Percentiles rank a stretch among this genome's conserved stretches.
phyloP scores from a whole-genome alignment of 1,139 yeast genomes.

The Taphrina communis region DNA sequence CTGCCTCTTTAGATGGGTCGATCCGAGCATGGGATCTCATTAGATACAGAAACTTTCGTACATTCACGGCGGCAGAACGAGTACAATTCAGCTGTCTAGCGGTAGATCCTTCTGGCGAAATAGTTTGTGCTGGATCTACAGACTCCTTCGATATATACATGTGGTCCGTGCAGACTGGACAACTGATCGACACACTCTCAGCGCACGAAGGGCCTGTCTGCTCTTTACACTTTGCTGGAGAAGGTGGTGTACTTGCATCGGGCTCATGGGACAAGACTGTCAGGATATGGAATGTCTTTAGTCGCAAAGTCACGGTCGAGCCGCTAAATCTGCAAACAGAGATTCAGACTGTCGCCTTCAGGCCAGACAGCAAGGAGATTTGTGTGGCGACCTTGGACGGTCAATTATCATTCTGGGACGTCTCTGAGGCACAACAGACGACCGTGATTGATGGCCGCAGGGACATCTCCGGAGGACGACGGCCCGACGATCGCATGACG shows the following conservation, averaged over 20 bases:
- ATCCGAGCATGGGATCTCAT: conserved; percentile 96
- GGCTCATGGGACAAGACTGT: conserved; percentile 98
- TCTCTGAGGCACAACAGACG: conserved; percentile 77
- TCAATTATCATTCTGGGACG: conserved; percentile 79
- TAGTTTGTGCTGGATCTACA: conserved; percentile 91
- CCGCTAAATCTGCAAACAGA: conserved; percentile 86
- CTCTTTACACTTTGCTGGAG: conserved; percentile 81
- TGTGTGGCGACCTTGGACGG: conserved; percentile 93
- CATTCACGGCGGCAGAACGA: conserved; percentile 88
- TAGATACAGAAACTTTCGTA: conserved; percentile 89
- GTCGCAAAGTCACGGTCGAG: conserved; percentile 80
- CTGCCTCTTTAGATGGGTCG: conserved; percentile 93
- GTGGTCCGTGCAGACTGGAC: conserved; percentile 98
- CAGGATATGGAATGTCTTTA: conserved; percentile 87
- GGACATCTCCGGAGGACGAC: conserved; percentile 88
- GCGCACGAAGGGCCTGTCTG: conserved; percentile 98
- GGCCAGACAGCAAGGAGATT: conserved; percentile 90
- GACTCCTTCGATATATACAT: conserved; percentile 90
- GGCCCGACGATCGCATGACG: conserved; percentile 77
- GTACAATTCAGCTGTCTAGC: conserved; percentile 88
- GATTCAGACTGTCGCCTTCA: conserved; percentile 79
- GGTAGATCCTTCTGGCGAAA: conserved; percentile 96
- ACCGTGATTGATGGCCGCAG: conserved; percentile 84
- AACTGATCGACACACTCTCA: conserved; percentile 78
- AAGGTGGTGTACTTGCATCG: conserved; percentile 78